Conservation (phyloP, 148 eudicot genomes). For the Dysphania ambrosioides region DNA sequence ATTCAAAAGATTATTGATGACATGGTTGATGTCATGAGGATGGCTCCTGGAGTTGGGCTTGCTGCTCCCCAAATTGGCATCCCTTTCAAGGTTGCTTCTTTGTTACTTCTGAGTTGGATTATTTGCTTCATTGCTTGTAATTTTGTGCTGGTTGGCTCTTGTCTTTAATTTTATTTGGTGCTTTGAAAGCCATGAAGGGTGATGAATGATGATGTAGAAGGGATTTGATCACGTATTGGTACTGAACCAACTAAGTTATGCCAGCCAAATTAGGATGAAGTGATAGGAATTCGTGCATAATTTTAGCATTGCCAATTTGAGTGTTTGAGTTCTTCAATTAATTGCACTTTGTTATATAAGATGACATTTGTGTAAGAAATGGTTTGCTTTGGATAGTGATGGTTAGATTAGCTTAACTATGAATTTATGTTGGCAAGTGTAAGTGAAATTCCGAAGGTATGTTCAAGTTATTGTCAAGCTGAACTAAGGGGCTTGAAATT, state of each 20-base stretch:
- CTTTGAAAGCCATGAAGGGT: not conserved
- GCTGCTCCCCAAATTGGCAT: constrained; percentile 98
- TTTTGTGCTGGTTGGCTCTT: not conserved
- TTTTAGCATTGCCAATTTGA: not conserved
- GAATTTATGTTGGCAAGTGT: too few species aligned
- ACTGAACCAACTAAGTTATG: not conserved
- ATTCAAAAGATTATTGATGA: constrained; percentile 81
- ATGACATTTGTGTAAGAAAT: not conserved
- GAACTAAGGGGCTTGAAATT: not conserved
- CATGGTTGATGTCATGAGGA: constrained; percentile 80
- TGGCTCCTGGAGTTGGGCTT: constrained; percentile 94
- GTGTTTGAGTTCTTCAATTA: not conserved
- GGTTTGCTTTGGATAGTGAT: too few species aligned
- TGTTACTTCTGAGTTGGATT: not conserved
- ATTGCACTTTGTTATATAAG: not conserved
- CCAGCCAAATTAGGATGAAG: not conserved
- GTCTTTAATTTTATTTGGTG: not conserved
- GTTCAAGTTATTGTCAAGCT: not conserved
- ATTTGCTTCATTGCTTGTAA: not conserved
- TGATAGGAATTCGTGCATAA: not conserved
- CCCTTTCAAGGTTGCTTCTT: constrained; percentile 59
- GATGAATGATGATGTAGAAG: not conserved
- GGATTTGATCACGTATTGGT: not conserved
- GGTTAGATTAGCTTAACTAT: too few species aligned
- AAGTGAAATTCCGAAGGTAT: not conserved